Evolutionary conservation across 495 filamentous ascomycete species (phyloP), one percentile per base, ranked within the genome.

Genomic region (Penicillium dipodomyicola): DNA sequence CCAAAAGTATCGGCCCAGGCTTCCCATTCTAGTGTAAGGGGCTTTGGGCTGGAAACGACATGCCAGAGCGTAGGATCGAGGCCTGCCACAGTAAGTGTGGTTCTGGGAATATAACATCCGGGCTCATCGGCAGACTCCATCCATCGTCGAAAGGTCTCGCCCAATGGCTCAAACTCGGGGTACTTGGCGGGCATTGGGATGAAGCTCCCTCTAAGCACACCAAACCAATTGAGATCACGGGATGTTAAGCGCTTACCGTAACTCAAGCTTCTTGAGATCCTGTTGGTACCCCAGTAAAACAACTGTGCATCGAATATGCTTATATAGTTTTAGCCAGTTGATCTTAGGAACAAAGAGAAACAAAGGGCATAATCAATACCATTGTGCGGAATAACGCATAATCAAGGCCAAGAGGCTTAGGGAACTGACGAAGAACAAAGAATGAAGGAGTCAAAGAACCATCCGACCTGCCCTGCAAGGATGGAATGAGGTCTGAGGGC

Each of bases 401-500:
- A 22, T 11, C 4, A 9, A 42, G 40, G 22, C 4, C 10, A 42
- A 22, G 11, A 1, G 17, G 19, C 19, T 42, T 22, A 12, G 17
- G 29, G 9, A 17, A 42, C 4, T 11, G 20, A 17, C 19, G 9
- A 42, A 42, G n/a, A 22, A 2, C 12, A 4, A 42, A 42, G 19
- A 22, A 11, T 19, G 10, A 42, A 42, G 11, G 19, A 42, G 10
- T 6, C 6, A 42, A 19, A 12, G 8, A 42, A 70, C 40, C 84
- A 68, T 46, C 7, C 82, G 77, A 4, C 68, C 61, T 11, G 75
- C 80, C 23, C 82, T 80, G 50, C 77, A 83, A n/a, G 80, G 81
- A 62, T 82, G 79, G 69, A 81, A 84, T 0, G 76, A 80, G 22
- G 81, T 84, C 68, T 84, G 79, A 33, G 67, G 74, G 15, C 81